These are phyloP conservation scores for Cercospora sesami DNA, from an alignment of 2,329 filamentous ascomycete genomes.

Conservation along the genomic window DNA sequence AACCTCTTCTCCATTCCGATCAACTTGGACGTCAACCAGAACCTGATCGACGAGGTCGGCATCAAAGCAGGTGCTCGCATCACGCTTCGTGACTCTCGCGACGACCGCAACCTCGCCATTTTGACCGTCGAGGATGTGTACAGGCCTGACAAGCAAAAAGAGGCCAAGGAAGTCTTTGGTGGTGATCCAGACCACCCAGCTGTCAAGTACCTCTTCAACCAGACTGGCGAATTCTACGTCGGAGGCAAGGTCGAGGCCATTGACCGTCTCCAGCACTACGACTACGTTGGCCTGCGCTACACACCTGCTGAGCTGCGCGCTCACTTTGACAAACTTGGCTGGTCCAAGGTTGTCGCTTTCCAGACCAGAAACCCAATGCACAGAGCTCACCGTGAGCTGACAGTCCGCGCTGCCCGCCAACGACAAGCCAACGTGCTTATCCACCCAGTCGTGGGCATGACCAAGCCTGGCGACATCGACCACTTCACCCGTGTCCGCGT, in stretches of 20 bases:
- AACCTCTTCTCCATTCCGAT: constrained; percentile 96
- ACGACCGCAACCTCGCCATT: constrained; percentile 94
- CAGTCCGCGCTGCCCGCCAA: constrained; percentile 90
- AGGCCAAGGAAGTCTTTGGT: constrained; percentile 93
- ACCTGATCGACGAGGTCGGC: constrained; percentile 70
- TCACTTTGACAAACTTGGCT: constrained; percentile 99
- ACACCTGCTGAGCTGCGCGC: constrained; percentile 90
- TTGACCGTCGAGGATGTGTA: constrained; percentile 95
- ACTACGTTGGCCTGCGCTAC: constrained; percentile 95
- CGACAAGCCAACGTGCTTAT: constrained; percentile 98
- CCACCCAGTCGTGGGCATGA: constrained; percentile 96
- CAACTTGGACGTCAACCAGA: constrained; percentile 78
- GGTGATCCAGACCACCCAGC: constrained; percentile 86
- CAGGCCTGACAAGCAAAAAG: constrained; percentile 85
- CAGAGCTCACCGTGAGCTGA: constrained; percentile 95
- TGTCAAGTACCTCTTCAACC: constrained; percentile 81
- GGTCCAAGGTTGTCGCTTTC: constrained; percentile 96
- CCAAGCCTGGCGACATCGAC: constrained; percentile 98
- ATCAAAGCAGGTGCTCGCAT: constrained; percentile 80
- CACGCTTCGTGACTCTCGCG: constrained; percentile 90
- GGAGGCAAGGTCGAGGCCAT: constrained; percentile 95
- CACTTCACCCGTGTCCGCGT: constrained; percentile 99
- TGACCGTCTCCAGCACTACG: constrained; percentile 95
- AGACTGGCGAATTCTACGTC: constrained; percentile 83
- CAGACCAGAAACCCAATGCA: constrained; percentile 99